A percentile compares a stretch with the other conserved stretches of the same genome.
Conservation (phyloP, 768 basidiomycete genomes). For the Termitomyces sp. region DNA sequence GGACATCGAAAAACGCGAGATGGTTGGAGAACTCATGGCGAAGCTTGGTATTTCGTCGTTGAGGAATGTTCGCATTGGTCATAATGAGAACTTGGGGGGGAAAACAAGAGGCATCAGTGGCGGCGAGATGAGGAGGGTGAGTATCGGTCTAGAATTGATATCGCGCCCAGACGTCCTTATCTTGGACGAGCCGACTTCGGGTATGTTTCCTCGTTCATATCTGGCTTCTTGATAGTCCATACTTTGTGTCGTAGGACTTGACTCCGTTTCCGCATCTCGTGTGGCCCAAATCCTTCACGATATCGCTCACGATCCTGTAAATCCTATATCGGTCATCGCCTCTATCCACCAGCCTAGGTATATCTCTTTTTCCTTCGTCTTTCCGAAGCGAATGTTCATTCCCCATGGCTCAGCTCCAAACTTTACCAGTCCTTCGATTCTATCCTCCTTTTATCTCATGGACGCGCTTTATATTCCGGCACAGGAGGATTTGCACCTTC, state of each 20-base stretch:
- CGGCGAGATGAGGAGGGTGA: slow-evolving; percentile 86
- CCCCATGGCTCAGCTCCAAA: slow-evolving; percentile 47
- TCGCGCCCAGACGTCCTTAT: slow-evolving; percentile 80
- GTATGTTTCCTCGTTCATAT: slow-evolving; percentile 17
- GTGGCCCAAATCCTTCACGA: slow-evolving; percentile 72
- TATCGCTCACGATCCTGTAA: slow-evolving; percentile 63
- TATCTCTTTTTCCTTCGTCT: slow-evolving; percentile 8
- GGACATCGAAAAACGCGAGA: slow-evolving; percentile 51
- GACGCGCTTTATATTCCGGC: slow-evolving; percentile 75
- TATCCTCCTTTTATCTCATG: slow-evolving; percentile 72
- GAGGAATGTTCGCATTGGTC: slow-evolving; percentile 64
- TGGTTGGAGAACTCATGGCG: slow-evolving; percentile 66
- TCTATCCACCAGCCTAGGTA: slow-evolving; percentile 86
- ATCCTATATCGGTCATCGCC: slow-evolving; percentile 77
- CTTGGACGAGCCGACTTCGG: slow-evolving; percentile 81
- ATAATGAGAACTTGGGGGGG: slow-evolving; percentile 45
- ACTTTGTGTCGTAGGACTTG: slow-evolving; percentile 45
- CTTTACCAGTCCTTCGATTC: slow-evolving; percentile 83
- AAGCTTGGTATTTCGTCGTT: slow-evolving; percentile 74
- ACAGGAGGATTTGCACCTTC: slow-evolving; percentile 66
- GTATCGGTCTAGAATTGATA: slow-evolving; percentile 86
- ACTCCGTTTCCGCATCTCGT: slow-evolving; percentile 81
- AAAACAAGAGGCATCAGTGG: slow-evolving; percentile 83
- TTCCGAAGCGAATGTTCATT: neutral
- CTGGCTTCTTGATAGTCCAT: neutral